phyloP scores from a whole-genome alignment of 2,329 filamentous ascomycete species.

The Diaporthe vaccinii region DNA sequence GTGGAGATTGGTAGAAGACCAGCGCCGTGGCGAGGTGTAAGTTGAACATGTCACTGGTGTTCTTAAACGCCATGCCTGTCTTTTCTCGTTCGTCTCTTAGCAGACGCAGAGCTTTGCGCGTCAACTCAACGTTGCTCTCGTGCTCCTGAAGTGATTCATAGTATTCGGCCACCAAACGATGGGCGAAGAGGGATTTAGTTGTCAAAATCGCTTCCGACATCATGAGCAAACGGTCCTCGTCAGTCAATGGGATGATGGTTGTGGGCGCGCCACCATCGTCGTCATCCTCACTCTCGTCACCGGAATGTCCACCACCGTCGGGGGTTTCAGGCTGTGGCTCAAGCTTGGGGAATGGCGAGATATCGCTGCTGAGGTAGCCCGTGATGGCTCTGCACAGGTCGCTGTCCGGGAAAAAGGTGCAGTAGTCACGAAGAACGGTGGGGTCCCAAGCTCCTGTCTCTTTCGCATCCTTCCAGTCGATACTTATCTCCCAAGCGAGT shows the following conservation, averaged over 20 bases:
- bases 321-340: constrained; percentile 46
- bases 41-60: constrained; percentile 81
- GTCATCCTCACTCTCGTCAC: constrained; percentile 70
- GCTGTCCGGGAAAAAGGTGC: constrained; percentile 84
- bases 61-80: constrained; percentile 77
- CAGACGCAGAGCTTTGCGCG: constrained; percentile 79
- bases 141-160: constrained; percentile 89
- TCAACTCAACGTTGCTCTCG: constrained; percentile 82
- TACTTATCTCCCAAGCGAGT: constrained; percentile 89
- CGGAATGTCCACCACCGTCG: constrained; percentile 53
- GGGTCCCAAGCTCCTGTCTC: constrained; percentile 83
- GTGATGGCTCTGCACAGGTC: constrained; percentile 86
- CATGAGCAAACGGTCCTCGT: constrained; percentile 84
- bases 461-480: constrained; percentile 90
- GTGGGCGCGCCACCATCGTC: constrained; percentile 69
- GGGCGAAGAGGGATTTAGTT: constrained; percentile 81
- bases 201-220: constrained; percentile 81
- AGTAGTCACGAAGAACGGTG: constrained; percentile 83
- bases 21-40: constrained; percentile 87
- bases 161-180: constrained; percentile 86
- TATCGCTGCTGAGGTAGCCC: constrained; percentile 84
- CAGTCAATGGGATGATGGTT: constrained; percentile 70
- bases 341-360: constrained; percentile 81
- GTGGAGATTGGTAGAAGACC: constrained; percentile 90
- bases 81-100: constrained; percentile 71